Base-by-base conservation (phyloP, 345 rosid species). In the Viola odorata region DNA sequence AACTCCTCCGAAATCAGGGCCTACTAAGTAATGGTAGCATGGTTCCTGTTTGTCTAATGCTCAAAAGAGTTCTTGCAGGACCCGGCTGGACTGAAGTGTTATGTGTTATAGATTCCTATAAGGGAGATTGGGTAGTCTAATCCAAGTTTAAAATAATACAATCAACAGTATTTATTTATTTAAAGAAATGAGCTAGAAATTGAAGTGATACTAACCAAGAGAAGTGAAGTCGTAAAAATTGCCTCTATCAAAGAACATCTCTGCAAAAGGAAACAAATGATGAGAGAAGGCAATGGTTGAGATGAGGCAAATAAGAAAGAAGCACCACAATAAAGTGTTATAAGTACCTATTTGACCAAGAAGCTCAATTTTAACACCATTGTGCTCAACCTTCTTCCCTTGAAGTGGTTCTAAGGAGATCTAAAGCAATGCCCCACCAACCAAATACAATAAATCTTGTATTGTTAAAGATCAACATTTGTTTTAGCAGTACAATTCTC, bases 211-310 rank as follows among this genome's bases (percentile, higher is more conserved):
- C 97, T 81, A 67, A 94, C 99, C 99, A 62, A 94, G 91, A 40
- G 99, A 94, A 64, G 99, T 86, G 52, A 94, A 94, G 73, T 94
- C 95, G 63, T 90, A 94, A 80, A 88, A 94, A 75, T 86, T 90
- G 58, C 97, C 97, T 74, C 86, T 78, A 84, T 90, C 97, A 70
- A 90, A 88, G 62, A 82, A 88, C 91, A 94, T 90, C 84, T 94
- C 99, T 90, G 87, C 53, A 69, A 80, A 64, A 41, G 50, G 32
- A 57, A 75, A 73, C 1, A 61, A 41, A 45, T 23, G 2, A 1
- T 23, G 32, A 23, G 36, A 2, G 50, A 45, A 16, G 5, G 7
- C 4, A 23, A 50, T 10, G 36, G 9, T 52, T 52, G 55, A 52
- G 36, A 6, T 52, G 55, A 52, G 36, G n/a, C 16, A 23, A 23